Base-by-base conservation (phyloP, 352 stramenopile species). In the Pythium chondricola region DNA sequence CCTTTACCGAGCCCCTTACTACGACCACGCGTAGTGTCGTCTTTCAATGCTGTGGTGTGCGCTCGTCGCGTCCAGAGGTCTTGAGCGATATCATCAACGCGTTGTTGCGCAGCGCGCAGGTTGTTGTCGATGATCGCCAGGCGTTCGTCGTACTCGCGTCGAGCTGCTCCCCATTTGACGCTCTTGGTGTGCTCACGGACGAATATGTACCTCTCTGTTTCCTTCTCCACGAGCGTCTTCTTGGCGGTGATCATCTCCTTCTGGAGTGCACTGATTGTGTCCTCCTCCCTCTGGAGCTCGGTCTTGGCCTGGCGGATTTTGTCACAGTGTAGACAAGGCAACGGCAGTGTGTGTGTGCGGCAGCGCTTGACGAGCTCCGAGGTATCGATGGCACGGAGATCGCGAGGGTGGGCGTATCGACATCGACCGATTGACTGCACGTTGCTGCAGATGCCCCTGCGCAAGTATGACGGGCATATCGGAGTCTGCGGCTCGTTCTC, bases 371-470 rank as follows among this genome's bases (percentile, higher is more conserved):
- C 49, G 32, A 86, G 32, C 11, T 35, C 40, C 11, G 25, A 53
- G 14, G 52, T 84, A 43, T 91, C 72, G 32, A 91, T 81, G 4
- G 22, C 56, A 43, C 86, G 79, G 2, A 85, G 24, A 6, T 65
- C 38, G 3, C 65, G 39, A 16, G 74, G 76, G 38, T 91, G 79
- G 8, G 63, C 66, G 49, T 76, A 91, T 8, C 68, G 56, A 43
- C 79, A 91, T 0, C 76, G 70, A 2, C 75, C 74, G 21, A 86
- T 66, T 7, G 72, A 59, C 40, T 85, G 70, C 25, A 85, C 67
- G 44, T 84, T 85, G 6, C 41, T 45, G 39, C 76, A 91, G 13
- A 91, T 44, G 17, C 79, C 79, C 6, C 58, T 61, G 9, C 53
- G 43, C 0, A 48, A 24, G 48, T 84, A 90, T 2, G 75, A 81